Base-by-base conservation (phyloP, 129 eudicot species). In the Solidago caesia region DNA sequence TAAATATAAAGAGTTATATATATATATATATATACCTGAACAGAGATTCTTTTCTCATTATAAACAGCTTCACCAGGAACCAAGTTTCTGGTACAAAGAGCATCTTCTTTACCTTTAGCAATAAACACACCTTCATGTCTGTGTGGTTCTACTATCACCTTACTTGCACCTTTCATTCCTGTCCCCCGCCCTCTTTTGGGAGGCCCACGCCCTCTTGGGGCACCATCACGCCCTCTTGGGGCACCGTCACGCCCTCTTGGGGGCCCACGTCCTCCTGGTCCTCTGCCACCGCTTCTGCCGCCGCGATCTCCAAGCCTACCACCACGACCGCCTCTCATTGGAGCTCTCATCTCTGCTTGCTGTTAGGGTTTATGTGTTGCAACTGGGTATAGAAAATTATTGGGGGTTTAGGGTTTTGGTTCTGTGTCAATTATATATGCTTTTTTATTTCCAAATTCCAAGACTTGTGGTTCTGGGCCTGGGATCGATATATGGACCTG, bases 1-100 rank as follows among this genome's bases (percentile, higher is more conserved):
- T 21, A 21, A 21, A 21, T 21, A 21, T 21, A 21, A 21, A 21
- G 21, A 21, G 21, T 21, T 21, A 33, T 33, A 33, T 33, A 33
- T 33, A 29, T 29, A 29, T 3, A 16, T 47, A 7, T 2, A 12
- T 57, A 6, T 14, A 92, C 98, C 98, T 92, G 96, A 77, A 88
- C 91, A 63, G 98, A 88, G 12, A 93, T 75, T 55, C 92, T 83
- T 83, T 93, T 93, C 77, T 93, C 96, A 44, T 90, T 93, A 41
- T 93, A 93, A 9, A 93, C 98, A 62, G 98, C 88, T 76, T 88
- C 96, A 25, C 98, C 98, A 63, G 97, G 97, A 4, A 90, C 97
- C 98, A 90, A 52, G 60, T 93, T 93, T 81, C 77, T 90, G 0
- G 98, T 93, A 67, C 89, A 85, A 81, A 93, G 92, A 2, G 92